Percentiles rank a stretch among this genome's conserved stretches.
Evolutionary conservation across 257 asterid species (phyloP).

Genomic region (Jacaranda mimosifolia): DNA sequence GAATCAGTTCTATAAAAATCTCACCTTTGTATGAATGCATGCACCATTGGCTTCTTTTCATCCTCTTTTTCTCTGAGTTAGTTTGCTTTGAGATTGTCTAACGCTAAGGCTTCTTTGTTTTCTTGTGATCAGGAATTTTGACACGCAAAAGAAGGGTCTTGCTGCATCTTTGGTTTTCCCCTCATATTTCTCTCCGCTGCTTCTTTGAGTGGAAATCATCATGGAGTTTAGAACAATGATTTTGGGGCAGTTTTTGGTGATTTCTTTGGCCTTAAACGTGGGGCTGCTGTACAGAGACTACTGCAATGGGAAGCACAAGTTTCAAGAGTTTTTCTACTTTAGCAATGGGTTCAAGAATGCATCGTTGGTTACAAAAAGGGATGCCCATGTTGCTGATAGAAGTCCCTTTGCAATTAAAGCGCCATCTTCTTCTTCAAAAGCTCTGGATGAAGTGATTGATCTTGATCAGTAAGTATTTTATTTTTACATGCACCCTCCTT

Average conservation of each 20-base stretch:
- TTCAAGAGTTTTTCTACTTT: constrained; percentile 46
- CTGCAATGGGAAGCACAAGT: constrained; percentile 46
- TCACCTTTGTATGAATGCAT: too few species aligned
- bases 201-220: neutral
- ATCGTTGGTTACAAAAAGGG: constrained; percentile 41
- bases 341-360: constrained; percentile 45
- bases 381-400: constrained; percentile 41
- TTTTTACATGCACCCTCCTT: neutral
- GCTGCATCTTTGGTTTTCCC: too few species aligned
- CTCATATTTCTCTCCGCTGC: too few species aligned
- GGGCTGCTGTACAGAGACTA: constrained; percentile 65
- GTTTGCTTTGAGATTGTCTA: neutral
- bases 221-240: constrained; percentile 53
- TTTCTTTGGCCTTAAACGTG: constrained; percentile 59
- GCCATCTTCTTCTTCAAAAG: constrained; percentile 40
- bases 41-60: too few species aligned
- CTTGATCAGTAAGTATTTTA: constrained; percentile 77
- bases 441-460: constrained; percentile 56
- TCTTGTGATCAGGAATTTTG: constrained; percentile 31
- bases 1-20: too few species aligned
- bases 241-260: constrained; percentile 61
- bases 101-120: neutral
- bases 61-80: too few species aligned
- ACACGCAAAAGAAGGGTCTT: neutral
- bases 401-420: constrained; percentile 41